Evolutionary conservation across 257 asterid species (phyloP), one percentile per base, ranked within the genome.

Genomic region (Linderniella brevidens): DNA sequence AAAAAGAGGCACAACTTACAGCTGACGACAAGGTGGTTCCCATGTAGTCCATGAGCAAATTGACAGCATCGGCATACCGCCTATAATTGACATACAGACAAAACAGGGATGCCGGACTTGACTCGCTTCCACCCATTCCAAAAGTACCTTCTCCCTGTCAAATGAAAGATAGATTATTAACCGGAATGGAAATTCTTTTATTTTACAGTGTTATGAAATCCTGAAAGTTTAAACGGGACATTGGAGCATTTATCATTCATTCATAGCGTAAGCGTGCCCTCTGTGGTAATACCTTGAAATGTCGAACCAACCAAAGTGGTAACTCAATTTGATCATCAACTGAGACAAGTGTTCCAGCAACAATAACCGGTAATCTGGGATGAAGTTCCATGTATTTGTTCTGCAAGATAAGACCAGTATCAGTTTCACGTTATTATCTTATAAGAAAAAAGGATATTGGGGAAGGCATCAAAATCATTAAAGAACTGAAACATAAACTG

Each of bases 291-390:
- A 78, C 97, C 97, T 78, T 84, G 67, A 88, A 80, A 68, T 70
- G 68, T 48, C 74, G 80, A 64, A 84, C 80, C 82, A 88, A 57
- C 98, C 98, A 88, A 55, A 88, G 84, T 15, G 95, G 98, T 58
- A 88, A 63, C 52, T 78, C 95, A 58, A 84, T 72, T 65, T 75
- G 93, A 67, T 92, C 71, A 78, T 88, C 98, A 67, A 79, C 68
- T n/a, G 92, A 80, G 59, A 88, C 92, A 56, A 88, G 98, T 56
- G 95, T 77, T 46, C 77, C 86, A 17, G 98, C 95, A 53, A 84
- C 94, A 71, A 79, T 53, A 53, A 71, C 58, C 32, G 98, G 96
- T 65, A 88, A 68, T 66, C 88, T 70, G 50, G 92, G 82, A 68
- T 88, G 94, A 64, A 68, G 69, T 44, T 68, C 52, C 49, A 51